Evolutionary conservation across 495 filamentous ascomycete species (phyloP), one percentile per base, ranked within the genome.

Genomic region (Xylaria scruposa): DNA sequence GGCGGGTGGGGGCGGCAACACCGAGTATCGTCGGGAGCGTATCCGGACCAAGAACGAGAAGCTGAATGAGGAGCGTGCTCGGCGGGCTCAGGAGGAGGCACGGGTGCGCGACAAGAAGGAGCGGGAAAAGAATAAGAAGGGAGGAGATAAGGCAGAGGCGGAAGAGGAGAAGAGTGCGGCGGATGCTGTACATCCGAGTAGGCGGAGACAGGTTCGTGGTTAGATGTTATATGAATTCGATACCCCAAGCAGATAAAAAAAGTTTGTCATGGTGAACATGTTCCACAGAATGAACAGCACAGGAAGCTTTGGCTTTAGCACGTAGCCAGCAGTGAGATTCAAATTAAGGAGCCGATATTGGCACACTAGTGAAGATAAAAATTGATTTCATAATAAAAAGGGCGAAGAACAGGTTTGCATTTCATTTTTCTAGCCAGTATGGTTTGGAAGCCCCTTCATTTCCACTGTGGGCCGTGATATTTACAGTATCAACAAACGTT

Each of bases 1-100:
- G 89, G 91, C 88, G 61, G 95, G 93, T 54, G 95, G 95, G 21
- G 96, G 96, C 53, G 93, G 91, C 56, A 97, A 94, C 77, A 93
- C 89, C 36, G 84, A 88, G 53, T 78, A 85, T 58, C 86, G 96
- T 72, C 88, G 86, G 75, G 85, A 89, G 58, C 97, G 95, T 84
- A 91, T 99, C 78, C 83, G 88, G 74, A 85, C 85, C 13, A 97
- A 97, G 88, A 99, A 98, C 82, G 85, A 88, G 75, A 95, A 94
- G 83, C 86, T 98, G 33, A 88, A 92, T 72, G 93, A 97, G 73
- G 89, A 97, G 85, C 88, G 95, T 53, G 85, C 87, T 60, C 80
- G 85, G 54, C 82, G 83, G 53, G 80, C 81, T 38, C 80, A 85
- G 73, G 89, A 87, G 75, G 79, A 82, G 56, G 89, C 88, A 69